Percentiles rank a stretch among this genome's conserved stretches.
These are phyloP conservation scores for Plantago lanceolata DNA, from an alignment of 305 asterid species.

Conservation along the genomic window DNA sequence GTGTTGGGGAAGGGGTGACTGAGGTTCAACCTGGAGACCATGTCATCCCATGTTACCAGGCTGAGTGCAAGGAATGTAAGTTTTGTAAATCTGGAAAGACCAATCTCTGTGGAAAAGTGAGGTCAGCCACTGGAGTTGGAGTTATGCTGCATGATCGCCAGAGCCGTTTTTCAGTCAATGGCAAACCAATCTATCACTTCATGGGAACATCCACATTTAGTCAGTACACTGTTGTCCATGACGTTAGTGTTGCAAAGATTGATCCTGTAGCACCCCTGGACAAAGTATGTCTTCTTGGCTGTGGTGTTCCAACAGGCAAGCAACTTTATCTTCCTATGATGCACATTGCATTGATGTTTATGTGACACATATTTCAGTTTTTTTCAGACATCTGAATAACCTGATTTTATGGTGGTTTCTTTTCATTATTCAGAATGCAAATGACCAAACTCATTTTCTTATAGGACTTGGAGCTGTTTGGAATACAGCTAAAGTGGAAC, in stretches of 20 bases:
- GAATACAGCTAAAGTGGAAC: slow-evolving; percentile 97
- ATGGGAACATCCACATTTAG: slow-evolving; percentile 99
- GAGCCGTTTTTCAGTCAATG: slow-evolving; percentile 84
- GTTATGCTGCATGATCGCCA: slow-evolving; percentile 86
- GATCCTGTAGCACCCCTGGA: slow-evolving; percentile 88
- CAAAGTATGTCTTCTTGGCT: slow-evolving; percentile 95
- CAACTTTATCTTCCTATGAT: slow-evolving; percentile 13
- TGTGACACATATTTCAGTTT: not conserved
- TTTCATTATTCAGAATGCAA: not conserved
- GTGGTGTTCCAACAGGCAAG: slow-evolving; percentile 97
- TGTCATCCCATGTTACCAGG: slow-evolving; percentile 99
- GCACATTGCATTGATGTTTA: not conserved
- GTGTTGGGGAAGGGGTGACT: slow-evolving; percentile 97
- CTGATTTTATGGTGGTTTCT: not conserved
- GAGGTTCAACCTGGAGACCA: slow-evolving; percentile 91
- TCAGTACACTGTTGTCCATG: slow-evolving; percentile 96
- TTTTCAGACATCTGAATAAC: not conserved
- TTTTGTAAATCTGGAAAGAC: slow-evolving; percentile 99
- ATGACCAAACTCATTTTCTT: not conserved
- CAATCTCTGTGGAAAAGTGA: slow-evolving; percentile 93
- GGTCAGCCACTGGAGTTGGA: slow-evolving; percentile 96
- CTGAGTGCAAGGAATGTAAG: slow-evolving; percentile 95
- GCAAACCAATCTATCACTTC: slow-evolving; percentile 86
- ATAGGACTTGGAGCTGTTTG: slow-evolving; percentile 99
- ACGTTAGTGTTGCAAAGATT: slow-evolving; percentile 97